phyloP scores from a whole-genome alignment of 345 rosid species.

The Microcos paniculata region DNA sequence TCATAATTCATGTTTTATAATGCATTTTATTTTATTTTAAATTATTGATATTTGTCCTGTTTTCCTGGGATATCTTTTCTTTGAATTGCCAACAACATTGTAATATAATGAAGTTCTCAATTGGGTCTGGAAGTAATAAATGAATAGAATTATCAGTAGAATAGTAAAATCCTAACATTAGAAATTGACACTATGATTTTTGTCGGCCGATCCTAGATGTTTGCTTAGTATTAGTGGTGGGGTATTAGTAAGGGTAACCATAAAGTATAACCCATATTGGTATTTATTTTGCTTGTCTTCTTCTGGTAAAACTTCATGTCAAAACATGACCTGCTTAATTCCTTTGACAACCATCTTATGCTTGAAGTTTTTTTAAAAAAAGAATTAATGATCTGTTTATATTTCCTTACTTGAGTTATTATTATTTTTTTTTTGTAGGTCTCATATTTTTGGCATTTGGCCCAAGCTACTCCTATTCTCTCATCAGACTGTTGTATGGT shows the following conservation, averaged over 20 bases:
- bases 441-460: constrained; percentile 88
- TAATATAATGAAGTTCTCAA: not conserved
- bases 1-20: not conserved
- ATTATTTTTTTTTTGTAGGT: constrained; percentile 42
- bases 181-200: not conserved
- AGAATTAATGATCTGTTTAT: not conserved
- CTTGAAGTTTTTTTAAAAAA: not conserved
- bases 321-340: not conserved
- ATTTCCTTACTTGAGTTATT: constrained; percentile 9
- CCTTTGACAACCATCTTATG: not conserved
- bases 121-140: not conserved
- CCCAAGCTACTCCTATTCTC: constrained; percentile 93
- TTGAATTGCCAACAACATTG: not conserved
- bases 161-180: not conserved
- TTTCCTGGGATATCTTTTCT: not conserved
- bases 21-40: not conserved
- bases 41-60: not conserved
- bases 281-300: not conserved
- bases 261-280: not conserved
- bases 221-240: not conserved
- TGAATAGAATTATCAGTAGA: not conserved
- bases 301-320: not conserved
- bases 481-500: constrained; percentile 84
- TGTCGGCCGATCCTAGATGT: not conserved
- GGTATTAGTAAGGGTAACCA: not conserved